Evolutionary conservation across 2,329 filamentous ascomycete species (phyloP), one percentile per base, ranked within the genome.

Genomic region (Diaporthe batatas): DNA sequence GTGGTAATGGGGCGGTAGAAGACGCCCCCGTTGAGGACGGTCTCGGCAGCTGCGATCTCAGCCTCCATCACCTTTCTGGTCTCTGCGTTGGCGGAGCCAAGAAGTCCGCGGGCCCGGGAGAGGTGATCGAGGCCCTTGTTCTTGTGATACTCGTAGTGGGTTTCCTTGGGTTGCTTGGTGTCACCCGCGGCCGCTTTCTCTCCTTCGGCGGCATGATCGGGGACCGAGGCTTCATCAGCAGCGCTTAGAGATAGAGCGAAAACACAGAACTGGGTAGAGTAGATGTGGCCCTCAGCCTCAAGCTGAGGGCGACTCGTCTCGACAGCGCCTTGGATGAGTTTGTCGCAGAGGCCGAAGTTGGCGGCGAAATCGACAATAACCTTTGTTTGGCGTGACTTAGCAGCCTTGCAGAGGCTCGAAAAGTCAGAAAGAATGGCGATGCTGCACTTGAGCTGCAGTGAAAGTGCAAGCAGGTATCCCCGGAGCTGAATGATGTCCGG

Each of bases 241-340:
- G 12, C 72, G 58, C 51, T 54, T 8, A 80, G 71, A 18, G 75
- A 74, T 5, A 79, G 78, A 47, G 86, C 83, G 3, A 90, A 78
- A 1, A 83, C 84, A 54, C 82, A 84, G 42, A 88, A 84, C 7
- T 86, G 83, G 0, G 86, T 86, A 34, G 83, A 83, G 74, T 86
- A 87, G 32, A 91, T 80, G 55, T 86, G 81, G 0, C 84, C 87
- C 76, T 91, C 87, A 0, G 84, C 82, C 73, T 87, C 79, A n/a
- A 87, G 84, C 4, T 83, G 80, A 0, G 82, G 78, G 39, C 84
- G 81, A 6, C 78, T 79, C 0, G 82, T 78, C 1, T 51, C 68
- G 1, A 57, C 68, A 0, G 88, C 86, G 0, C 78, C 76, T 0
- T 81, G 47, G n/a, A 86, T 82, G 12, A 90, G 77, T 0, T 54